These are phyloP conservation scores for Luvunga scandens DNA, from an alignment of 345 rosid genomes.

Conservation along the genomic window DNA sequence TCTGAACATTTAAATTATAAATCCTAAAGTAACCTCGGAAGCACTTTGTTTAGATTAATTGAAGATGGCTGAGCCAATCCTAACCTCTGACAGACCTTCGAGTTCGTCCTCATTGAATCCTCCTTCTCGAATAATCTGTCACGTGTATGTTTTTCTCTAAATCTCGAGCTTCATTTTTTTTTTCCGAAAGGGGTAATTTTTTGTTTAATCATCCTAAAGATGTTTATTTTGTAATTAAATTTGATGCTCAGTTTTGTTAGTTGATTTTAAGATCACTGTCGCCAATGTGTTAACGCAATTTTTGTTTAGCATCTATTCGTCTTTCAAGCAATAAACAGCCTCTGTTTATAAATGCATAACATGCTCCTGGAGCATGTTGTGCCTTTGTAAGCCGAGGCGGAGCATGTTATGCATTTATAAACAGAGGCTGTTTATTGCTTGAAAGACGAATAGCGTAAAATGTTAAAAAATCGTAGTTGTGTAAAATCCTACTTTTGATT, in stretches of 20 bases:
- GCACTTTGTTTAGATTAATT: background rate
- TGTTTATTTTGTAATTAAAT: background rate
- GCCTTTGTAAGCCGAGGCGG: background rate
- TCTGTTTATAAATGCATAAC: too few relatives aligned
- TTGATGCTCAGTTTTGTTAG: background rate
- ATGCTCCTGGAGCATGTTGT: too few relatives aligned
- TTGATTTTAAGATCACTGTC: background rate
- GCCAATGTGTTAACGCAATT: background rate
- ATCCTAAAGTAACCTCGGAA: background rate
- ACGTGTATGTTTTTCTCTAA: conserved; percentile 42
- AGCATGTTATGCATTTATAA: background rate
- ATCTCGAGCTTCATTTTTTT: background rate
- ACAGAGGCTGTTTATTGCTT: background rate
- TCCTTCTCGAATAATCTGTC: conserved; percentile 62
- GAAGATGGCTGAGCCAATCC: conserved; percentile 35
- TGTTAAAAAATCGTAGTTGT: background rate
- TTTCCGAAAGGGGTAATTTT: background rate
- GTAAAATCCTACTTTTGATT: background rate
- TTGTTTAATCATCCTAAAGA: background rate
- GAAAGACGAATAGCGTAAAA: background rate
- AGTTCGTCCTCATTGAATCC: conserved; percentile 54
- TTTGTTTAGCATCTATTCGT: too few relatives aligned
- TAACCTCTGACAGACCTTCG: conserved; percentile 37
- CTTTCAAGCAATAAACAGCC: too few relatives aligned
- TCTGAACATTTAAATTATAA: background rate